Conservation (phyloP, 805 yeast species). For the Candida maltosa region DNA sequence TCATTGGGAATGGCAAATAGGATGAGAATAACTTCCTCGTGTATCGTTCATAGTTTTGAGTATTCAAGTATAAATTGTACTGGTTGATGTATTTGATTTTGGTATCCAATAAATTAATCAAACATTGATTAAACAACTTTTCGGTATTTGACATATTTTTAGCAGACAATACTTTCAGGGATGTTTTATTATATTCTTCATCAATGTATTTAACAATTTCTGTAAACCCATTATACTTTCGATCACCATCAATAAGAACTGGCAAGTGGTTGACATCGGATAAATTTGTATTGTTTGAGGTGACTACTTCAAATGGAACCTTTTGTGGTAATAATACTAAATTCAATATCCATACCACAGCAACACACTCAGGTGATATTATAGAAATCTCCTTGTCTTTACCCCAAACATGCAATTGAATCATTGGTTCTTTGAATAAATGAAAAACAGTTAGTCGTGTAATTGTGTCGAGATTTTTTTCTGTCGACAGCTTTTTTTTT, state of each 20-base stretch:
- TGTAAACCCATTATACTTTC: conserved; percentile 16
- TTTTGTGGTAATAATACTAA: conserved; percentile 14
- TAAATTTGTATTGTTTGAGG: conserved; percentile 57
- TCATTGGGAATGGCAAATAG: conserved; percentile 69
- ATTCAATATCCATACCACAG: conserved; percentile 41
- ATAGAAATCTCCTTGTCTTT: conserved; percentile 31
- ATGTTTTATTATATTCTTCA: neutral
- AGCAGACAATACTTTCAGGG: no score
- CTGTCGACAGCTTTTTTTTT: neutral
- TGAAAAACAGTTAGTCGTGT: neutral
- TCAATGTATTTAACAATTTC: conserved; percentile 11
- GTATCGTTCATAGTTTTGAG: conserved; percentile 55
- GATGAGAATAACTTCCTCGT: conserved; percentile 53
- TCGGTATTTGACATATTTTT: conserved; percentile 10
- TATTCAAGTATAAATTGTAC: conserved; percentile 55
- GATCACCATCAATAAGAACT: conserved; percentile 20
- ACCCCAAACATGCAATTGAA: conserved; percentile 57
- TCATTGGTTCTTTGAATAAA: conserved; percentile 6
- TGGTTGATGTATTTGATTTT: conserved; percentile 47
- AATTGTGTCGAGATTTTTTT: neutral
- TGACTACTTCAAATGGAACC: conserved; percentile 32
- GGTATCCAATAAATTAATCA: conserved; percentile 38
- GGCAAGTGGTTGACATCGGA: conserved; percentile 54
- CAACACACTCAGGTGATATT: conserved; percentile 52
- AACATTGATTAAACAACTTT: conserved; percentile 42